Base-by-base conservation (phyloP, 2,329 filamentous ascomycete genomes). In the Harringtonia aguacate region DNA sequence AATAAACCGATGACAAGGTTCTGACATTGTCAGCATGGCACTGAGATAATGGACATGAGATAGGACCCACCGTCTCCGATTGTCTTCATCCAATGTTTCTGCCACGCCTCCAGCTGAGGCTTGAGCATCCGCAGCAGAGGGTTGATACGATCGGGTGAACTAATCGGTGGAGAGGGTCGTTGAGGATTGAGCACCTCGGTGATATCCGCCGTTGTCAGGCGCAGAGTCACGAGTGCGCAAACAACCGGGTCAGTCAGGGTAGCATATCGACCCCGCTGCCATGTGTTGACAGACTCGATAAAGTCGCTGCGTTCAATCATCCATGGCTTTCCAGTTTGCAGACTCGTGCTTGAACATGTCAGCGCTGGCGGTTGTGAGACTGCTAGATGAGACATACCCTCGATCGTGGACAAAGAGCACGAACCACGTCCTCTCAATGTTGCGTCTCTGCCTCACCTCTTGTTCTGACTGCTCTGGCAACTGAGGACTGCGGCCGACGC, bases 291-390 rank as follows among this genome's bases (percentile, higher is more conserved):
- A n/a, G 61, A 58, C 22, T 58, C 56, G 39, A 66, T 61, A 39
- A 66, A 58, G n/a, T 57, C 53, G 34, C 55, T 60, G 13, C 59
- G 53, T 27, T 64, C 61, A 21, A 66, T 64, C 64, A 67, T 67
- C 53, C 58, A 65, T 0, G 64, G 63, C 41, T 62, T 65, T 3
- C 63, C 64, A 1, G 62, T 57, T 46, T 67, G 64, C 7, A 66
- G 45, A 36, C 63, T 66, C 36, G 66, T 58, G 41, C 64, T 66
- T 20, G 8, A 34, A n/a, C n/a, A n/a, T n/a, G n/a, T n/a, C n/a
- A n/a, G n/a, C n/a, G n/a, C n/a, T n/a, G n/a, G n/a, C n/a, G n/a
- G n/a, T n/a, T n/a, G n/a, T n/a, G n/a, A n/a, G n/a, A n/a, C n/a
- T n/a, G n/a, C n/a, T n/a, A n/a, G n/a, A n/a, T n/a, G n/a, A n/a